Conservation (phyloP, 2,329 filamentous ascomycete species). For the Harringtonia aguacate region DNA sequence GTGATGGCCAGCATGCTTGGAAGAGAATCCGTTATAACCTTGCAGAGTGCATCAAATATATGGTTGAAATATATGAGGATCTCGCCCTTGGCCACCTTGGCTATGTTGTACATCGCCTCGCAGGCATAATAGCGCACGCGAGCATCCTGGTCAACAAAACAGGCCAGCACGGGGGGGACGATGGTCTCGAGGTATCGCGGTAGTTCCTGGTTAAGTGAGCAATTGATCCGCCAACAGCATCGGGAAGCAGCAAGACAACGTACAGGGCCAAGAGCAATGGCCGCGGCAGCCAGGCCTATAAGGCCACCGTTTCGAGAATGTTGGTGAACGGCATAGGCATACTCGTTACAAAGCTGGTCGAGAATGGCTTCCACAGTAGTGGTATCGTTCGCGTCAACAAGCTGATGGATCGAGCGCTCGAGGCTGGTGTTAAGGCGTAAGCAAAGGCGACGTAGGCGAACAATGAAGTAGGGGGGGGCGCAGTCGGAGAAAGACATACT, state of each 20-base stretch:
- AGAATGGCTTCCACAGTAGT: constrained; percentile 77
- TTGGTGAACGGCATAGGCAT: constrained; percentile 93
- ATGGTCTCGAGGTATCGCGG: constrained; percentile 88
- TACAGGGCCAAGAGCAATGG: constrained; percentile 88
- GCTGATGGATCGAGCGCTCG: constrained; percentile 81
- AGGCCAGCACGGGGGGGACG: constrained; percentile 90
- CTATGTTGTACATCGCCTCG: constrained; percentile 99
- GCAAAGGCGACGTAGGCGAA: background rate
- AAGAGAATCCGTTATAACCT: constrained; percentile 40
- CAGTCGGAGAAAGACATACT: constrained; percentile 47
- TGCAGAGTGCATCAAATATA: constrained; percentile 94
- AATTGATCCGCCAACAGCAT: background rate
- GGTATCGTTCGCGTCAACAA: constrained; percentile 65
- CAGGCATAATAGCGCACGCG: constrained; percentile 96
- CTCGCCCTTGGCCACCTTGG: constrained; percentile 97
- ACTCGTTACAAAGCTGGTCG: constrained; percentile 93
- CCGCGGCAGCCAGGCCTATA: constrained; percentile 89
- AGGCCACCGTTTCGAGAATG: constrained; percentile 93
- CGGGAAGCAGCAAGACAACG: constrained; percentile 24
- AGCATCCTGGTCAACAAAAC: constrained; percentile 96
- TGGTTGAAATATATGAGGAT: constrained; percentile 96
- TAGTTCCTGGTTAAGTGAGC: constrained; percentile 52
- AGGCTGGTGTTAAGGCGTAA: constrained; percentile 43
- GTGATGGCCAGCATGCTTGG: background rate
- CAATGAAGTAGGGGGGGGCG: background rate